Conservation (phyloP, 164 flowering plant genomes). For the Berberis vulgaris region DNA sequence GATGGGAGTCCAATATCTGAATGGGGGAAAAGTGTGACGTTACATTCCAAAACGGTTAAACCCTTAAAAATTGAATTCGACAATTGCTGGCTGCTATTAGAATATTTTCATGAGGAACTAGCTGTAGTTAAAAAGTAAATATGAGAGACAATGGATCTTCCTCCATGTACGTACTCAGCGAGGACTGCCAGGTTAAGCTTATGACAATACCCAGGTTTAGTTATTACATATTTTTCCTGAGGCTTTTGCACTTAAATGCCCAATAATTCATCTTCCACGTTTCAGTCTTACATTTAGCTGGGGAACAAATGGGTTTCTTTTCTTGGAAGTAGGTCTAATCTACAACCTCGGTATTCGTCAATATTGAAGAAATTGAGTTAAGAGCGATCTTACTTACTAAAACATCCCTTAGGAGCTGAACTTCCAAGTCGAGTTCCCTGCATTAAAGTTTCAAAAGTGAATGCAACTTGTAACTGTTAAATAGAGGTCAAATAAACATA, state of each 20-base stretch:
- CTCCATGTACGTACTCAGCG: not conserved
- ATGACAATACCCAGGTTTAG: no score
- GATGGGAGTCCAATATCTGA: constrained; percentile 97
- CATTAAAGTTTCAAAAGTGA: constrained; percentile 16
- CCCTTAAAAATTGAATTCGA: not conserved
- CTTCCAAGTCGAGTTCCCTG: constrained; percentile 99
- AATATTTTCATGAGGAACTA: no score
- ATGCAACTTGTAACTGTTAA: no score
- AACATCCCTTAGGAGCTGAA: constrained; percentile 98
- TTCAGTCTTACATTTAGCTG: no score
- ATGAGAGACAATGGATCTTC: not conserved
- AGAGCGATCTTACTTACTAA: constrained; percentile 54
- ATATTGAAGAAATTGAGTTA: not conserved
- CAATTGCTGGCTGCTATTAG: no score
- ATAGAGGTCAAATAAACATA: no score
- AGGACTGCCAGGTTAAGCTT: no score
- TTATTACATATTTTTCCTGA: no score
- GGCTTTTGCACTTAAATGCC: no score
- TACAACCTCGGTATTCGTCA: not conserved
- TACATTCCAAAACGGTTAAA: not conserved
- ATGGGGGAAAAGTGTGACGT: constrained; percentile 6
- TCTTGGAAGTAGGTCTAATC: not conserved
- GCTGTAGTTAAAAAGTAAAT: not conserved
- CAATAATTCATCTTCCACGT: no score
- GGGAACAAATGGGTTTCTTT: no score